Evolutionary conservation across 2,329 filamentous ascomycete species (phyloP).

Genomic region (Lecanicillium sp.): DNA sequence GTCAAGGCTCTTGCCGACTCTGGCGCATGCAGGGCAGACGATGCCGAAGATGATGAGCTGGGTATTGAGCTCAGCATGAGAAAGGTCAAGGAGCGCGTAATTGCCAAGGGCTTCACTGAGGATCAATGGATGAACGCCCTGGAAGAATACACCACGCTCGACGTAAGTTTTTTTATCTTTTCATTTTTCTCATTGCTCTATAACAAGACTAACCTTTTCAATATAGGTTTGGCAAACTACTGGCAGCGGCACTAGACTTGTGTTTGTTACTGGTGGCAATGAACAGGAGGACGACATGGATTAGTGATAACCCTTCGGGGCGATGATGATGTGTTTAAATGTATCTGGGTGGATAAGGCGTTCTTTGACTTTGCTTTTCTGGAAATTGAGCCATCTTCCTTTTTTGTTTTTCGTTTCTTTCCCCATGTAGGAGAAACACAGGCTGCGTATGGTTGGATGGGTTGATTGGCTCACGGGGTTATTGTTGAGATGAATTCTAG

Average conservation of each 20-base stretch:
- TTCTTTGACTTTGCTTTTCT: constrained; percentile 16
- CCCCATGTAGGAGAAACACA: neutral
- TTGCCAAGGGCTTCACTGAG: constrained; percentile 94
- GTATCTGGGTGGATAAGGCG: constrained; percentile 16
- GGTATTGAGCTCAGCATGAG: constrained; percentile 72
- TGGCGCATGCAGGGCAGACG: constrained; percentile 74
- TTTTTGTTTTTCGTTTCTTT: neutral
- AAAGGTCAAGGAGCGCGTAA: constrained; percentile 81
- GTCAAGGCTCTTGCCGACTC: constrained; percentile 82
- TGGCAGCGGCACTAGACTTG: constrained; percentile 59
- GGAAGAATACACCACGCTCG: constrained; percentile 79
- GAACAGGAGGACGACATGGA: constrained; percentile 42
- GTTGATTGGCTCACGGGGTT: too few species aligned
- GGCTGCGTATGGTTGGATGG: too few species aligned
- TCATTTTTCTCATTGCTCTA: neutral
- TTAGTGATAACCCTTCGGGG: constrained; percentile 1
- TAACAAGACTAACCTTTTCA: constrained; percentile 26
- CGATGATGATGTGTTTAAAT: too few species aligned
- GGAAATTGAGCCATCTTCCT: constrained; percentile 7
- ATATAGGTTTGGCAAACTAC: constrained; percentile 72
- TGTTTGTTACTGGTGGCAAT: constrained; percentile 59
- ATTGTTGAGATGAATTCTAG: too few species aligned
- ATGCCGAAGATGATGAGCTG: constrained; percentile 42
- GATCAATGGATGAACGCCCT: constrained; percentile 84
- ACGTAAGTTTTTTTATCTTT: constrained; percentile 67